Conservation (phyloP, 768 basidiomycete genomes). For the Tylopilus rubrobrunneus region DNA sequence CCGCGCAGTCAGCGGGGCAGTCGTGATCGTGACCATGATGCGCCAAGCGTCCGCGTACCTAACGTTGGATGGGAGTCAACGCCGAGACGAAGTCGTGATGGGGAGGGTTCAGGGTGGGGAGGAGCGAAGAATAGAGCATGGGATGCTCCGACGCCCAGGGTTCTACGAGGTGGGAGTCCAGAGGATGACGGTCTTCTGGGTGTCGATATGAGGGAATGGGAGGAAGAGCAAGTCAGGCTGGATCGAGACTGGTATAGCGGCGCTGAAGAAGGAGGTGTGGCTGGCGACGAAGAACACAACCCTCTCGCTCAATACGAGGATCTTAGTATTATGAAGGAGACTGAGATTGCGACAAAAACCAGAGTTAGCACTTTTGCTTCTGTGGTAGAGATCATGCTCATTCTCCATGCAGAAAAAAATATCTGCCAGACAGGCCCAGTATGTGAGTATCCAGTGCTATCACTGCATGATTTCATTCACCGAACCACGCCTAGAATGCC, state of each 20-base stretch:
- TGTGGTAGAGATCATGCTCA: conserved; percentile 14
- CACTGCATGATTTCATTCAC: conserved; percentile 9
- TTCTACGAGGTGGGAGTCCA: conserved; percentile 61
- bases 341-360: conserved; percentile 73
- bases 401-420: conserved; percentile 62
- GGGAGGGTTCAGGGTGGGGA: conserved; percentile 65
- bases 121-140: conserved; percentile 51
- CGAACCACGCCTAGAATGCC: conserved; percentile 61
- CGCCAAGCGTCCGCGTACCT: conserved; percentile 84
- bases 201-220: conserved; percentile 88
- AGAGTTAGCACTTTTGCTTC: conserved; percentile 42
- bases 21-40: conserved; percentile 43
- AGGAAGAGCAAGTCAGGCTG: conserved; percentile 88
- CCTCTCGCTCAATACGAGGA: conserved; percentile 94
- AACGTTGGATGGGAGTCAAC: conserved; percentile 96
- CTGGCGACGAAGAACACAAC: conserved; percentile 89
- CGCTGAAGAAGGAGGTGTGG: conserved; percentile 81
- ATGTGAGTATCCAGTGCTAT: conserved; percentile 48
- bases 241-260: conserved; percentile 97
- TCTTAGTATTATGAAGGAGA: conserved; percentile 60
- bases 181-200: conserved; percentile 63
- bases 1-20: conserved; percentile 55
- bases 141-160: conserved; percentile 84
- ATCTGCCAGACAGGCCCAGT: conserved; percentile 94
- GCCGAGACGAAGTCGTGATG: conserved; percentile 54